phyloP scores from a whole-genome alignment of 2,329 filamentous ascomycete species.

The Claviceps humidiphila region DNA sequence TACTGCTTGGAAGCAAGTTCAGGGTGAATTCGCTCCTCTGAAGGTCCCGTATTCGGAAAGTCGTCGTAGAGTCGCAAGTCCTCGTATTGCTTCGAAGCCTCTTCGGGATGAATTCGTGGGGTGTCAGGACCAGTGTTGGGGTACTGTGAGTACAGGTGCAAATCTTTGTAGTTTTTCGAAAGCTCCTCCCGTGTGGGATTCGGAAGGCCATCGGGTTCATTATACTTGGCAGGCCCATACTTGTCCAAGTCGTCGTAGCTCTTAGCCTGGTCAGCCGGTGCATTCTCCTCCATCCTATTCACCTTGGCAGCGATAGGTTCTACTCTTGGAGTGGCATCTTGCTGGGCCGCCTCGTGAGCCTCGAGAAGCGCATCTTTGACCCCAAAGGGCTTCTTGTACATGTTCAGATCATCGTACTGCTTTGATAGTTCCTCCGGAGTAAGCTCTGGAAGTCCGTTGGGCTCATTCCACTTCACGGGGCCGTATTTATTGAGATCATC shows the following conservation, averaged over 20 bases:
- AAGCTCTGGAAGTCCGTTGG: slow-evolving; percentile 12
- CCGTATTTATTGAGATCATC: slow-evolving; percentile 22
- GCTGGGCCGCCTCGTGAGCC: slow-evolving; percentile 7
- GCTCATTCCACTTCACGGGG: slow-evolving; percentile 17
- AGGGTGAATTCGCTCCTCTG: slow-evolving; percentile 13
- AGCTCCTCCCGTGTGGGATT: slow-evolving; percentile 13
- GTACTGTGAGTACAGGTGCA: slow-evolving; percentile 11
- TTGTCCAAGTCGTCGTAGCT: slow-evolving; percentile 6
- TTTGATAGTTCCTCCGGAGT: slow-evolving; percentile 19
- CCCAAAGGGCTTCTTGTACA: slow-evolving; percentile 14
- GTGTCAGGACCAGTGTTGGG: slow-evolving; percentile 14
- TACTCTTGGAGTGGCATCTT: slow-evolving; percentile 5
- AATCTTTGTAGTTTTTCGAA: slow-evolving; percentile 19
- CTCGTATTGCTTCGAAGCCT: slow-evolving; percentile 23
- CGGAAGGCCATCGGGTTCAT: slow-evolving; percentile 7
- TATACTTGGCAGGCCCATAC: slow-evolving; percentile 8
- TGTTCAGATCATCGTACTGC: slow-evolving; percentile 22
- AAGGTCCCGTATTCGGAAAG: slow-evolving; percentile 14
- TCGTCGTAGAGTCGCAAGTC: slow-evolving; percentile 22
- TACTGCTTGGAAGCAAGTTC: slow-evolving; percentile 21
- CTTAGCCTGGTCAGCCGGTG: not conserved
- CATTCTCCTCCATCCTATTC: not conserved
- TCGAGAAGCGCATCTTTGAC: slow-evolving; percentile 7
- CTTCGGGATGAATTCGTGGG: slow-evolving; percentile 18
- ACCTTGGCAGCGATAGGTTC: slow-evolving; percentile 7